Base-by-base conservation (phyloP, 371 early-diverging fungal species). In the Mucor lusitanicus region DNA sequence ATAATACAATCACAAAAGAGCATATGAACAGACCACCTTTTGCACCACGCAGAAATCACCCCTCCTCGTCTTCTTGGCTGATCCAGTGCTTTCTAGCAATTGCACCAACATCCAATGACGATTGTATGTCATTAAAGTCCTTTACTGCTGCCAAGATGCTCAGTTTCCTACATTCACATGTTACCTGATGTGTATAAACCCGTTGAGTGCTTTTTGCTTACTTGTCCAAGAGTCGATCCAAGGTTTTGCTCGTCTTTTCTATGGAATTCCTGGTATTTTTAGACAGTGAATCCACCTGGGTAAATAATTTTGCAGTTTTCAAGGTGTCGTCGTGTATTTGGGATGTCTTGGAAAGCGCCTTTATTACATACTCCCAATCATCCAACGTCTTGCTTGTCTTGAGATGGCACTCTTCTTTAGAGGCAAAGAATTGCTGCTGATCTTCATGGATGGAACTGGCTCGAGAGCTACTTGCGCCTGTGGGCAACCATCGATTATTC, bases 341-440 rank as follows among this genome's bases (percentile, higher is more conserved):
- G 13, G 50, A 50, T 12, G 50, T 21, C 23, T 50, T 50, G 23
- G 25, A 23, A 11, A 50, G 50, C 7, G 25, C 25, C 23, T 50
- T 50, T 12, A 50, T 23, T 3, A 50, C 50, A 50, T 72, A 67
- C n/a, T 68, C 59, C 74, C 74, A 76, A 19, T 74, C 72, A 2
- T 76, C 77, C 35, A 67, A 54, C 4, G 70, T 62, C 37, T 67
- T 66, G 44, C 68, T 74, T 12, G 73, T 61, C 28, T 66, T 74
- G 37, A 57, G 40, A 62, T 74, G 79, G 44, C 72, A 71, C 48
- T 76, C 72, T 39, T 76, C 71, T 59, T 66, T 73, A 5, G 69
- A 64, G 15, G 64, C 65, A 48, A 64, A 68, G 39, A 61, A 62
- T 3, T 25, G 50, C 25, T 50, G 50, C 12, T 50, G 50, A 50